These are phyloP conservation scores for Rhododendron ovatum DNA, from an alignment of 148 eudicot genomes.

Conservation along the genomic window DNA sequence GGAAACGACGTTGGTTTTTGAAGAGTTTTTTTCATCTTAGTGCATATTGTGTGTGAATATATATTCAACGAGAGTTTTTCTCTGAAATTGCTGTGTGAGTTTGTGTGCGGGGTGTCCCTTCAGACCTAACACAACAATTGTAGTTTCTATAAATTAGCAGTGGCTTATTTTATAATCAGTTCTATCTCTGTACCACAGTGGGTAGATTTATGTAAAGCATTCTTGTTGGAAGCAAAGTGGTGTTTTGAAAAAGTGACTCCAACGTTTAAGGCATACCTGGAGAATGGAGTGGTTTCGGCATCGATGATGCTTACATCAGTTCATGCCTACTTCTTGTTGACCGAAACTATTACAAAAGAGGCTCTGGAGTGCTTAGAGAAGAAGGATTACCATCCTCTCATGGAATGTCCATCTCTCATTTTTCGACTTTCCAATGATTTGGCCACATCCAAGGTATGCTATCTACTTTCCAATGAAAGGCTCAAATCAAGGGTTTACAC, in stretches of 20 bases:
- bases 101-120: too few relatives aligned
- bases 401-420: not conserved
- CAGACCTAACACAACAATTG: too few relatives aligned
- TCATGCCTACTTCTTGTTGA: constrained; percentile 18
- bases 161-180: not conserved
- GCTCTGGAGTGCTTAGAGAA: constrained; percentile 1
- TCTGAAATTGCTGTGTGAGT: too few relatives aligned
- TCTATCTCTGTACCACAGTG: constrained; percentile 3
- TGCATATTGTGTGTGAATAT: too few relatives aligned
- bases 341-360: constrained; percentile 8
- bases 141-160: too few relatives aligned
- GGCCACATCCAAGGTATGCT: constrained; percentile 17
- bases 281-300: constrained; percentile 21
- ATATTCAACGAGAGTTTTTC: too few relatives aligned
- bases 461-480: not conserved
- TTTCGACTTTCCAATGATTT: constrained; percentile 24
- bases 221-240: constrained; percentile 23
- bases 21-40: too few relatives aligned
- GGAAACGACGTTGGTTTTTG: too few relatives aligned
- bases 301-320: constrained; percentile 7
- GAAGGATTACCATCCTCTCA: constrained; percentile 1
- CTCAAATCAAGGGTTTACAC: too few relatives aligned
- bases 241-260: constrained; percentile 1
- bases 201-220: constrained; percentile 18
- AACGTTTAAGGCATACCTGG: not conserved